Conservation (phyloP, 2,329 filamentous ascomycete genomes). For the Lasiodiplodia sp. region DNA sequence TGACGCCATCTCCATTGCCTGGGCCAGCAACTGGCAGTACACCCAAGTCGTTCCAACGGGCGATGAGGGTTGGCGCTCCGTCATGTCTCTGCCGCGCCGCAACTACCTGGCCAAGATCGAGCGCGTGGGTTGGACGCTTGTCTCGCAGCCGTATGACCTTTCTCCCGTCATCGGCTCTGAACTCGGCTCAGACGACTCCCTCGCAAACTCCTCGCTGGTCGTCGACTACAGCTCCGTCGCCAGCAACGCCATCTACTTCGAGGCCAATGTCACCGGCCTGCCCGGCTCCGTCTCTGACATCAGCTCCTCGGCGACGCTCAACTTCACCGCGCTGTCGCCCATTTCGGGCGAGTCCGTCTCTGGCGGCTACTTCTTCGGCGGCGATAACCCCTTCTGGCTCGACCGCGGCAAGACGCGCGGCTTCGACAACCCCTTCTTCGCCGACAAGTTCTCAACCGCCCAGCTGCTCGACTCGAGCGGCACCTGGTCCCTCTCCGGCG, state of each 20-base stretch:
- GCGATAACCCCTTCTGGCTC: conserved; percentile 60
- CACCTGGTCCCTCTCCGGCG: conserved; percentile 54
- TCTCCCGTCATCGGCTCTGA: conserved; percentile 55
- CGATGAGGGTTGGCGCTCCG: conserved; percentile 61
- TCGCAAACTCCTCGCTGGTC: conserved; percentile 58
- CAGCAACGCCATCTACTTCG: conserved; percentile 63
- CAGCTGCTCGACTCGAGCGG: conserved; percentile 40
- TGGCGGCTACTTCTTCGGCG: conserved; percentile 59
- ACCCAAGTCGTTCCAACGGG: conserved; percentile 62
- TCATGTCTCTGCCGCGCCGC: conserved; percentile 61
- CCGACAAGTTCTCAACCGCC: conserved; percentile 58
- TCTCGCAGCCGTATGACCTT: conserved; percentile 60
- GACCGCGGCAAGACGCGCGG: conserved; percentile 58
- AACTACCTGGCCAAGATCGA: conserved; percentile 62
- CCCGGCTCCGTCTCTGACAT: conserved; percentile 40
- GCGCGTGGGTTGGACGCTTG: conserved; percentile 60
- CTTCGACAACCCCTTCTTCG: conserved; percentile 64
- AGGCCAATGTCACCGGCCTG: conserved; percentile 60
- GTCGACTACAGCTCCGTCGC: conserved; percentile 60
- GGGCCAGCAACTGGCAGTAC: conserved; percentile 69
- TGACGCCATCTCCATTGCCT: conserved; percentile 59
- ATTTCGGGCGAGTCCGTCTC: conserved; percentile 57
- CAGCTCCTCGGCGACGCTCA: conserved; percentile 48
- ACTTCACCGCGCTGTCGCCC: conserved; percentile 62
- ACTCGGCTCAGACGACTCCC: conserved; percentile 52